Base-by-base conservation (phyloP, 139 green algal species). In the Edaphochlamys debaryana region DNA sequence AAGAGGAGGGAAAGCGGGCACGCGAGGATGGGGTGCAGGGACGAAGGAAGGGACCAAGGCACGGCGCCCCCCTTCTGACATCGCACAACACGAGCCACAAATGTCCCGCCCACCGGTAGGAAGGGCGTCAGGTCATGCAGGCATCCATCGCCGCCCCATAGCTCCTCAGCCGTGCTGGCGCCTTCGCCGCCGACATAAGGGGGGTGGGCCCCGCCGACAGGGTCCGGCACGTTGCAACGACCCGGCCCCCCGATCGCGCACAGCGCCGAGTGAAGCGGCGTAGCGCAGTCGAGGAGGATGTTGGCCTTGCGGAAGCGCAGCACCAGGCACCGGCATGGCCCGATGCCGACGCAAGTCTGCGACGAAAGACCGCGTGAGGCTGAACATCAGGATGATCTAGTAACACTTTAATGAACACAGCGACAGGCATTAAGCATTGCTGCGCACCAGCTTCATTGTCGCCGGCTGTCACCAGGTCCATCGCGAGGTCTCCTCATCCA, bases 211-310 rank as follows among this genome's bases (percentile, higher is more conserved):
- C 20, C 41, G 27, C 34, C 48, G 54, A 19, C 73, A 58, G 17
- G 58, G 19, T 34, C 54, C 30, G 30, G 6, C 30, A 6, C 62
- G 29, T 69, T 6, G 62, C 20, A n/a, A n/a, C n/a, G n/a, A n/a
- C 48, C 48, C 48, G 15, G 48, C 48, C 11, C 56, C 23, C 19
- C 56, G 6, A 58, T 3, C 6, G 73, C 73, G 38, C 40, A 41
- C 6, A 80, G 30, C 0, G 73, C 25, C 9, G 75, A 34, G n/a
- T 81, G 6, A 19, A 71, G 60, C 0, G 75, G 75, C 41, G 62
- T 62, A 0, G 75, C 48, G 48, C 84, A 88, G 68, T 88, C 84
- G 0, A 88, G 76, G 20, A 88, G 76, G 62, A 88, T 88, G 60
- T 79, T 84, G 32, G 76, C 75, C 34, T 85, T 85, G 38, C 84